Percentiles rank a stretch among this genome's conserved stretches.
Conservation (phyloP, 192 early-diverging fungal species). For the Entomortierella lignicola region DNA sequence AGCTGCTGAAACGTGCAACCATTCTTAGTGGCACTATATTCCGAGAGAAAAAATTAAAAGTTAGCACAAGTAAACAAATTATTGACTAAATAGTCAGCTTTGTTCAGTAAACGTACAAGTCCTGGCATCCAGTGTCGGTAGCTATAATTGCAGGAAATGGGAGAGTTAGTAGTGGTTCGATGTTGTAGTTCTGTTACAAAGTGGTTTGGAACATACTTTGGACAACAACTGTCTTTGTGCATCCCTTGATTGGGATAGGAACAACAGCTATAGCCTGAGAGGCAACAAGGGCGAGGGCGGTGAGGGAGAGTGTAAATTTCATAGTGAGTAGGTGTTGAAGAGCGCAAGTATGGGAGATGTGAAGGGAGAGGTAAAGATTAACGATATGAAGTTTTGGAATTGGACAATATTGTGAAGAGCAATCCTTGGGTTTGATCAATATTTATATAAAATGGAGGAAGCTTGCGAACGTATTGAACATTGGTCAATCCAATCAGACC, state of each 20-base stretch:
- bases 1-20: slow-evolving; percentile 30
- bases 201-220: slow-evolving; percentile 5
- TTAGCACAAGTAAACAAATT: neutral
- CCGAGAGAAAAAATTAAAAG: neutral
- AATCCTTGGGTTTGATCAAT: neutral
- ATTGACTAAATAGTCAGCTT: neutral
- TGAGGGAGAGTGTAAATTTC: slow-evolving; percentile 47
- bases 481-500: too few relatives aligned
- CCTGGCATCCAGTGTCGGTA: neutral
- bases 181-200: too few relatives aligned
- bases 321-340: slow-evolving; percentile 9
- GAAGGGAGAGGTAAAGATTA: neutral
- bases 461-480: too few relatives aligned
- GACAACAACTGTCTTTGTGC: slow-evolving; percentile 37
- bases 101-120: slow-evolving; percentile 6
- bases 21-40: slow-evolving; percentile 1
- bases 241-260: slow-evolving; percentile 32
- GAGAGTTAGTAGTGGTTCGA: neutral
- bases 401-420: neutral
- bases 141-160: neutral
- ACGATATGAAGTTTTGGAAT: neutral
- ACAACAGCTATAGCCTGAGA: slow-evolving; percentile 44
- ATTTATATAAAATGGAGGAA: neutral
- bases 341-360: neutral
- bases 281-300: slow-evolving; percentile 42